Evolutionary conservation across 1,284 basidiomycete species (phyloP).

Genomic region (Athelia psychrophila): DNA sequence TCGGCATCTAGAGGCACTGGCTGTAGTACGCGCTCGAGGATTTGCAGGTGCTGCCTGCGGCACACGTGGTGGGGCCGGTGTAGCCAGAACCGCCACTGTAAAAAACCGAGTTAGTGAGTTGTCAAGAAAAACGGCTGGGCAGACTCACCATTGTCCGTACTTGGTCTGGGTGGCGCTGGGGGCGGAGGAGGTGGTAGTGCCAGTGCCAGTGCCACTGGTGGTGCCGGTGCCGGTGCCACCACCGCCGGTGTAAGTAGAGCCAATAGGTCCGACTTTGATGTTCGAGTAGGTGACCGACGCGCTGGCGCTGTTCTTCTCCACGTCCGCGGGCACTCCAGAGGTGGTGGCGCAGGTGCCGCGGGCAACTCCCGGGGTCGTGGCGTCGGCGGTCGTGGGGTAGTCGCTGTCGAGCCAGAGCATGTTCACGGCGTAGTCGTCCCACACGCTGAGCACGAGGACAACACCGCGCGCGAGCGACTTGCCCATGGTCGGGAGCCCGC

Average conservation of each 20-base stretch:
- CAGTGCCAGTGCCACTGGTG: not conserved
- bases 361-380: constrained; percentile 34
- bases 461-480: constrained; percentile 43
- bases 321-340: constrained; percentile 35
- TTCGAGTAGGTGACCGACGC: constrained; percentile 44
- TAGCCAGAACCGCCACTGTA: constrained; percentile 8
- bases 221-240: no score
- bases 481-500: constrained; percentile 44
- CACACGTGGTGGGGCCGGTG: constrained; percentile 9
- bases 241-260: no score
- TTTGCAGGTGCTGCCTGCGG: constrained; percentile 7
- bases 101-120: not conserved
- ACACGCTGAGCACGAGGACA: constrained; percentile 52
- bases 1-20: constrained; percentile 5
- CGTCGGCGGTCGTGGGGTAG: constrained; percentile 34
- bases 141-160: constrained; percentile 21
- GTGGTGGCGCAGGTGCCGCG: constrained; percentile 41
- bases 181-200: constrained; percentile 11
- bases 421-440: constrained; percentile 53
- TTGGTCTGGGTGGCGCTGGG: constrained; percentile 20
- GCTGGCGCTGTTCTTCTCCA: constrained; percentile 33
- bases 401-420: constrained; percentile 57
- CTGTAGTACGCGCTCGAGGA: constrained; percentile 9
- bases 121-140: not conserved
- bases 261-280: constrained; percentile 26